A percentile compares a stretch with the other conserved stretches of the same genome.
These are phyloP conservation scores for Spinellus fusiger DNA, from an alignment of 192 early-diverging fungal species.

Conservation along the genomic window DNA sequence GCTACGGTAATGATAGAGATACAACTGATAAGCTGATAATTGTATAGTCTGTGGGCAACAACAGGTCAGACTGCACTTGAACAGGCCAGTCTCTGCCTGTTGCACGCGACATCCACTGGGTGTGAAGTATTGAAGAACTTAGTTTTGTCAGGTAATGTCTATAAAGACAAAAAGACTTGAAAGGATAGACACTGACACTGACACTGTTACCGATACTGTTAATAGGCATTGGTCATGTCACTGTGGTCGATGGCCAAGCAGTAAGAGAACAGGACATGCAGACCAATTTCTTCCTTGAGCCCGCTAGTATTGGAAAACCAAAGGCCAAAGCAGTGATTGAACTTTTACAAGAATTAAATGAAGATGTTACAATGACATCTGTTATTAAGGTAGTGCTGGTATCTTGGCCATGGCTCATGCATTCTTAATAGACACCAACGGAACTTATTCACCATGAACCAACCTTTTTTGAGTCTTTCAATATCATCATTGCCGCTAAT, in stretches of 20 bases:
- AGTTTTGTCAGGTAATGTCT: slow-evolving; percentile 78
- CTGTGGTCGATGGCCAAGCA: slow-evolving; percentile 68
- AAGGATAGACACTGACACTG: background rate
- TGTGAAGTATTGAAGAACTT: slow-evolving; percentile 94
- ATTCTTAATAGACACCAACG: slow-evolving; percentile 34
- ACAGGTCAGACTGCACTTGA: slow-evolving; percentile 88
- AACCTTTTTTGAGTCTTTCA: slow-evolving; percentile 60
- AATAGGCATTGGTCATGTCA: slow-evolving; percentile 83
- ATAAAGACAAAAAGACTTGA: background rate
- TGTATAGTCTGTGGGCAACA: slow-evolving; percentile 83
- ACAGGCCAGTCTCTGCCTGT: slow-evolving; percentile 70
- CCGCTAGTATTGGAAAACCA: slow-evolving; percentile 52
- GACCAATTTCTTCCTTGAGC: slow-evolving; percentile 90
- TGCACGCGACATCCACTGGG: slow-evolving; percentile 80
- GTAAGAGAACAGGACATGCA: slow-evolving; percentile 69
- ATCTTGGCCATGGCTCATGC: too few relatives aligned
- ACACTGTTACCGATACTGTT: background rate
- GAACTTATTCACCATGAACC: slow-evolving; percentile 42
- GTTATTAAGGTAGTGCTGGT: slow-evolving; percentile 59
- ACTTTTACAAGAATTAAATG: slow-evolving; percentile 82
- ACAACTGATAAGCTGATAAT: background rate
- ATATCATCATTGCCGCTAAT: slow-evolving; percentile 71
- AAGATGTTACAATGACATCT: slow-evolving; percentile 65
- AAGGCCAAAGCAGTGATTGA: slow-evolving; percentile 57
- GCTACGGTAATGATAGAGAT: slow-evolving; percentile 53